These are phyloP conservation scores for Tricholoma bakamatsutake DNA, from an alignment of 768 basidiomycete species.

Conservation along the genomic window DNA sequence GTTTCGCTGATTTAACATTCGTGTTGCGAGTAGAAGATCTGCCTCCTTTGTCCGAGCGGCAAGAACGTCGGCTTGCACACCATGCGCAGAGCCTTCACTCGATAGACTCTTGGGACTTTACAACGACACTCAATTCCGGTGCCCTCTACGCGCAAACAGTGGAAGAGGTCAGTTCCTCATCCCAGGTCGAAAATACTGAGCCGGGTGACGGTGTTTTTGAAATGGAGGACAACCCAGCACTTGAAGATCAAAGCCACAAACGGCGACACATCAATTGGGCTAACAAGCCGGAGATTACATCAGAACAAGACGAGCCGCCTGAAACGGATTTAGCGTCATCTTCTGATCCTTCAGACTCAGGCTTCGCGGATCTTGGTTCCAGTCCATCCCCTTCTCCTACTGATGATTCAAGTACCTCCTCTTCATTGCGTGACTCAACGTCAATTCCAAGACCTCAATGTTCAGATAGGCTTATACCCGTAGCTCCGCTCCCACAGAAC, in stretches of 20 bases:
- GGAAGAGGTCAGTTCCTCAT: slow-evolving; percentile 13
- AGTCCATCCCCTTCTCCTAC: slow-evolving; percentile 17
- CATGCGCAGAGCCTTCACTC: slow-evolving; percentile 36
- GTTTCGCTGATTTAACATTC: background rate
- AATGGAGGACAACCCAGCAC: slow-evolving; percentile 27
- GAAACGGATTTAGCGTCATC: slow-evolving; percentile 13
- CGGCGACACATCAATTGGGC: slow-evolving; percentile 15
- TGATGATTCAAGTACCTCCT: slow-evolving; percentile 4
- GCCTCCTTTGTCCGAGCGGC: slow-evolving; percentile 66
- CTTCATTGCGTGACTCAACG: slow-evolving; percentile 1
- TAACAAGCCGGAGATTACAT: slow-evolving; percentile 6
- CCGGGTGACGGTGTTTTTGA: slow-evolving; percentile 28
- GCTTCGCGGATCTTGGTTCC: slow-evolving; percentile 2
- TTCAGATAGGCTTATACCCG: background rate
- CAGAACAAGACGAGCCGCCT: slow-evolving; percentile 1
- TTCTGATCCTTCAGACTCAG: slow-evolving; percentile 17
- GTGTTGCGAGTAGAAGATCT: slow-evolving; percentile 41
- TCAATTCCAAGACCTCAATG: background rate
- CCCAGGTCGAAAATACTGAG: slow-evolving; percentile 17
- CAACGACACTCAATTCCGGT: slow-evolving; percentile 39
- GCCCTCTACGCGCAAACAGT: slow-evolving; percentile 20
- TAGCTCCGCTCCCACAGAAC: background rate
- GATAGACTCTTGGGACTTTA: slow-evolving; percentile 81
- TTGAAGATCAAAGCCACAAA: slow-evolving; percentile 1
- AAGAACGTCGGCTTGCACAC: slow-evolving; percentile 55